Conservation (phyloP, 805 yeast genomes). For the Kodamaea fukazawae region DNA sequence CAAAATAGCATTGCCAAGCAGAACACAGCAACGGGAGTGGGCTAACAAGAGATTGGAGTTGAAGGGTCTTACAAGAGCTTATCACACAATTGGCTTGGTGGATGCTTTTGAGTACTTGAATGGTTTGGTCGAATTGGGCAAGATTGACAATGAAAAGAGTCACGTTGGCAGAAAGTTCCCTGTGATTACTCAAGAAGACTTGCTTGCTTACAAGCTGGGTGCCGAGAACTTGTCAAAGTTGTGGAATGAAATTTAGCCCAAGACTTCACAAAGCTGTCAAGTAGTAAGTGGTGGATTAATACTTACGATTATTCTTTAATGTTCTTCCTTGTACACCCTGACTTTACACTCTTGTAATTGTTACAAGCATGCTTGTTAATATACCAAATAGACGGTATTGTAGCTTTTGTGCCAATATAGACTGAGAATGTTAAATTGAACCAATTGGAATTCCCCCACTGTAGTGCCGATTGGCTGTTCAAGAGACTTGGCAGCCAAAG, state of each 20-base stretch:
- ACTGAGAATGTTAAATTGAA: too few species aligned
- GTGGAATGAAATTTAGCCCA: slow-evolving; percentile 23
- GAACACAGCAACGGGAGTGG: slow-evolving; percentile 45
- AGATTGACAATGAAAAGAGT: slow-evolving; percentile 12
- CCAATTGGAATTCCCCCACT: too few species aligned
- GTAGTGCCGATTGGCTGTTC: background rate
- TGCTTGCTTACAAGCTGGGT: slow-evolving; percentile 13
- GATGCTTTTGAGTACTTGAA: slow-evolving; percentile 17
- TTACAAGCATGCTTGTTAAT: background rate
- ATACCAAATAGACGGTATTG: too few species aligned
- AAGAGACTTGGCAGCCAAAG: background rate
- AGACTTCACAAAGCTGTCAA: too few species aligned
- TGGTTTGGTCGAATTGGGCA: slow-evolving; percentile 17
- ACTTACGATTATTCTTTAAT: too few species aligned
- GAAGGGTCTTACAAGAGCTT: slow-evolving; percentile 41
- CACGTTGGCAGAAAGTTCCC: slow-evolving; percentile 24
- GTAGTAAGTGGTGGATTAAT: too few species aligned
- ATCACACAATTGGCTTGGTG: slow-evolving; percentile 38
- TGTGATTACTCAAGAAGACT: slow-evolving; percentile 15
- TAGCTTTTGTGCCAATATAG: too few species aligned
- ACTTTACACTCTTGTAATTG: background rate
- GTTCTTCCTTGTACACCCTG: background rate
- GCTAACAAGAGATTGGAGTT: slow-evolving; percentile 34
- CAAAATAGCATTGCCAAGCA: slow-evolving; percentile 48
- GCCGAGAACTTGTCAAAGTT: slow-evolving; percentile 16